These are phyloP conservation scores for Epichloe gansuensis DNA, from an alignment of 2,329 filamentous ascomycete genomes.

Conservation along the genomic window DNA sequence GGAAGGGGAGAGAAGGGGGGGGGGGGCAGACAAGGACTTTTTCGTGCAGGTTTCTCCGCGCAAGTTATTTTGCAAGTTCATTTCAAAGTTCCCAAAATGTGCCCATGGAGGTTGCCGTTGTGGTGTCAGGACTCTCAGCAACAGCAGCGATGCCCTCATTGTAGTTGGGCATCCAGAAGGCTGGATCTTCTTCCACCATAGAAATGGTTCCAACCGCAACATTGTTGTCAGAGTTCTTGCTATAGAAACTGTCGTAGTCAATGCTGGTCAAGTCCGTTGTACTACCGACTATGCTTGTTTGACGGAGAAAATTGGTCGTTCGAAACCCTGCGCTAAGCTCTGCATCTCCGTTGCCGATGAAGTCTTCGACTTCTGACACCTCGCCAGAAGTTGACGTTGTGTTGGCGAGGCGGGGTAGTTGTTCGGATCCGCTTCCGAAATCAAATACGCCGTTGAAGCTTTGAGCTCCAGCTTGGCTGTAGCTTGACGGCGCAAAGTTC, in stretches of 20 bases:
- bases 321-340: slow-evolving; percentile 34
- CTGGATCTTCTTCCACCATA: slow-evolving; percentile 38
- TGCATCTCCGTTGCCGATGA: slow-evolving; percentile 33
- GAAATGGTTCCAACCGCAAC: slow-evolving; percentile 30
- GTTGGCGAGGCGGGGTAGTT: slow-evolving; percentile 40
- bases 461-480: slow-evolving; percentile 38
- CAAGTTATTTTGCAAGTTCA: slow-evolving; percentile 2
- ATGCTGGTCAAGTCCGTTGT: slow-evolving; percentile 34
- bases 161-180: slow-evolving; percentile 37
- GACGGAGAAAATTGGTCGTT: slow-evolving; percentile 33
- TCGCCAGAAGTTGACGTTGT: slow-evolving; percentile 52
- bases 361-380: slow-evolving; percentile 54
- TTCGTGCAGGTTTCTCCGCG: neutral
- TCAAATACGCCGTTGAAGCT: slow-evolving; percentile 40
- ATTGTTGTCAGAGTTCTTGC: slow-evolving; percentile 28
- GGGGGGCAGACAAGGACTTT: too few relatives aligned
- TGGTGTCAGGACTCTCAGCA: slow-evolving; percentile 23
- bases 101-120: slow-evolving; percentile 18
- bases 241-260: slow-evolving; percentile 44
- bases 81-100: slow-evolving; percentile 25
- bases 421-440: slow-evolving; percentile 39
- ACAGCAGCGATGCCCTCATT: slow-evolving; percentile 23
- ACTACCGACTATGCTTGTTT: slow-evolving; percentile 29
- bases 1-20: too few relatives aligned
- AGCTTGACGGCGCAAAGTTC: slow-evolving; percentile 39